Base-by-base conservation (phyloP, 1,284 basidiomycete species). In the Chiua sp. region DNA sequence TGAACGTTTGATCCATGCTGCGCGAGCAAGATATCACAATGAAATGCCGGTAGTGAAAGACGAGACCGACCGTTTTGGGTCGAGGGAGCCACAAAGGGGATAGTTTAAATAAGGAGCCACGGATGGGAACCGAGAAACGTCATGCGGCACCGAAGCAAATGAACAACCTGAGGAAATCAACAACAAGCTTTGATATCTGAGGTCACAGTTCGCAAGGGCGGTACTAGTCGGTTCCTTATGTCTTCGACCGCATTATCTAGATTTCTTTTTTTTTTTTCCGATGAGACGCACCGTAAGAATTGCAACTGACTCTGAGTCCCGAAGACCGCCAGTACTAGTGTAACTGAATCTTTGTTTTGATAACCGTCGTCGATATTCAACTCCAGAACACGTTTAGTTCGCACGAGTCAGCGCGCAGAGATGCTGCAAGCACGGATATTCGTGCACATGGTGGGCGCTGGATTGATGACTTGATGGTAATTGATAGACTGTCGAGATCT, bases 61-160 rank as follows among this genome's bases (percentile, higher is more conserved):
- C 48, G 32, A 55, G 44, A 18, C 47, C 30, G 11, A 20, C 18
- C 20, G 42, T 47, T 20, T 18, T 39, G 47, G 46, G 35, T 8
- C 42, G 20, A 26, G 22, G 10, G n/a, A 26, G 1, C 48, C 48
- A 51, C 35, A 20, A 28, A 37, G 23, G 44, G 51, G 16, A 49
- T 46, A 23, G 6, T 22, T 26, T 22, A 16, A 35, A 30, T 23
- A 30, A 13, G 26, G 48, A 47, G 52, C 52, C 60, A 57, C 11
- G 49, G 35, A 51, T 32, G 42, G 49, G 51, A 23, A 35, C 37
- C 48, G 50, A 33, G 39, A 23, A 28, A 7, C 39, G 13, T 67
- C 56, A 69, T 67, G 66, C 61, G 55, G 26, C 46, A 61, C 55
- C 12, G 46, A 55, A 69, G 48, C 30, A 48, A 44, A 23, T 33